These are phyloP conservation scores for Monocercomonoides exilis DNA, from an alignment of 78 protist genomes.

Conservation along the genomic window DNA sequence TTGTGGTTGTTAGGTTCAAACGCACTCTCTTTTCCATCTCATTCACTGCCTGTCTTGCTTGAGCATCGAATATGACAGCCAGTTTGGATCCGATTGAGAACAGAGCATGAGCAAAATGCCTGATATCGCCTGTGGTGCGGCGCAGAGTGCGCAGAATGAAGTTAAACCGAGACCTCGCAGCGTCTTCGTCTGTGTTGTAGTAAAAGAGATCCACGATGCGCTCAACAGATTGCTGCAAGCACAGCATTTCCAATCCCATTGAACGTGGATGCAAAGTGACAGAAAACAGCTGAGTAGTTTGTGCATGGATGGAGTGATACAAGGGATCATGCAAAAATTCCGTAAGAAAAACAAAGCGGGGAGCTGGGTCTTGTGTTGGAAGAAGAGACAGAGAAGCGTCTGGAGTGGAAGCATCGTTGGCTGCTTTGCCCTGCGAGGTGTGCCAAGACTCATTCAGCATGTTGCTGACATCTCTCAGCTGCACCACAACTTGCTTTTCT, in stretches of 20 bases:
- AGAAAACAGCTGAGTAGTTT: background rate
- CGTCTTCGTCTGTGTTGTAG: background rate
- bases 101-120: background rate
- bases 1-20: too few species aligned
- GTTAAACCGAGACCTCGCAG: background rate
- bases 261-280: background rate
- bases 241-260: background rate
- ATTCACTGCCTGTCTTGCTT: background rate
- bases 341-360: background rate
- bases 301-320: background rate
- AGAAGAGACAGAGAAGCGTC: too few species aligned
- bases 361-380: too few species aligned
- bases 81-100: background rate
- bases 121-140: background rate
- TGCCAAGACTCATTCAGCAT: too few species aligned
- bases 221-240: background rate
- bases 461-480: too few species aligned
- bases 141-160: background rate
- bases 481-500: too few species aligned
- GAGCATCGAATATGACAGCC: background rate
- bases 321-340: background rate
- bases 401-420: too few species aligned
- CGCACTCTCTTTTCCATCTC: too few species aligned
- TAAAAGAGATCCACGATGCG: background rate
- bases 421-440: too few species aligned